Percentiles rank a stretch among this genome's conserved stretches.
phyloP scores from a whole-genome alignment of 768 basidiomycete genomes.

The Lactarius pseudohatsudake region DNA sequence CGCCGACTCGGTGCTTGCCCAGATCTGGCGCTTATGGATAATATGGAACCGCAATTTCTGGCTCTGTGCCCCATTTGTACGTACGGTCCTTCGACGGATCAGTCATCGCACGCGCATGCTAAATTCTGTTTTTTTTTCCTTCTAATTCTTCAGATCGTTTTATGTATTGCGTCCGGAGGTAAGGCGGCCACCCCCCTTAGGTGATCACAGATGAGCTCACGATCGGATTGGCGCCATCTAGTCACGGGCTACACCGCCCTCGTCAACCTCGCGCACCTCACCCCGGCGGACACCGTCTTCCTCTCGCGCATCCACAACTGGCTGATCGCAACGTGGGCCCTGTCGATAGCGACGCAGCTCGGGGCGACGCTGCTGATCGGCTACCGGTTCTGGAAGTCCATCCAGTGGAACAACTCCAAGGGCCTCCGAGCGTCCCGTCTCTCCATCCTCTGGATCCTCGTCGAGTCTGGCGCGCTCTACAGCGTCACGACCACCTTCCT shows the following conservation, averaged over 20 bases:
- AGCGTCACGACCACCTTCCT: constrained; percentile 7
- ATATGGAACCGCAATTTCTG: constrained; percentile 20
- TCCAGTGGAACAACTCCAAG: neutral
- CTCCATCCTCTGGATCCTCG: constrained; percentile 20
- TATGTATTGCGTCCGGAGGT: constrained; percentile 12
- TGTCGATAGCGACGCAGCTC: constrained; percentile 24
- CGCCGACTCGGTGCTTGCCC: neutral
- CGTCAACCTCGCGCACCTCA: constrained; percentile 1
- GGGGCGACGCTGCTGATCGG: constrained; percentile 21
- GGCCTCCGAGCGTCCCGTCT: constrained; percentile 7
- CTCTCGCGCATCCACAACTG: neutral
- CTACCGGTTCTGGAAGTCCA: constrained; percentile 14
- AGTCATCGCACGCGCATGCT: neutral
- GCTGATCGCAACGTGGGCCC: constrained; percentile 15
- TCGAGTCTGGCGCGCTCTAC: constrained; percentile 26
- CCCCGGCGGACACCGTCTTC: constrained; percentile 2
- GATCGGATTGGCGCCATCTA: neutral
- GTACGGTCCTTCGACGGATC: neutral
- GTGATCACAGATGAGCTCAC: no score
- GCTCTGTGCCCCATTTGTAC: constrained; percentile 18
- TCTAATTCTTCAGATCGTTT: neutral
- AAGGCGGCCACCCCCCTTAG: neutral
- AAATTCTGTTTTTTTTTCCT: neutral
- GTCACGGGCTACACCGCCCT: constrained; percentile 18
- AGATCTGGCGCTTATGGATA: constrained; percentile 28